Conservation (phyloP, 2,329 filamentous ascomycete species). For the Drechslerella dactyloides region DNA sequence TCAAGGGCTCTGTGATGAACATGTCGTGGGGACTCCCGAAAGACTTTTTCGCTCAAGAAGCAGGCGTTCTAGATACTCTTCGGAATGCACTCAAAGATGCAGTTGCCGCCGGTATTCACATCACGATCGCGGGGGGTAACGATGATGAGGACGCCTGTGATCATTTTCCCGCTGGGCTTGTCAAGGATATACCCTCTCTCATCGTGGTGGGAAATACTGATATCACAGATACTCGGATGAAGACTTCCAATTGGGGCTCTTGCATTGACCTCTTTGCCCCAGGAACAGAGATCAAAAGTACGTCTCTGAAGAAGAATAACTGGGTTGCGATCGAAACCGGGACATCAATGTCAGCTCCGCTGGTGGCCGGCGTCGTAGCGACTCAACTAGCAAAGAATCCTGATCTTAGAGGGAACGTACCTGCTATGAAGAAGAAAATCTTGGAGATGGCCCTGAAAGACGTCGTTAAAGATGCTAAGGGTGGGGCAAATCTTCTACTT, state of each 20-base stretch:
- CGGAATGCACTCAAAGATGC: background rate
- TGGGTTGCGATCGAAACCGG: slow-evolving; percentile 8
- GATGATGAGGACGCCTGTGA: slow-evolving; percentile 10
- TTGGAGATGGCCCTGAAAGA: too few relatives aligned
- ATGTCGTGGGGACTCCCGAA: slow-evolving; percentile 11
- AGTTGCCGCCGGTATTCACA: slow-evolving; percentile 13
- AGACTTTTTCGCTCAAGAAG: background rate
- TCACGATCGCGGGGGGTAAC: slow-evolving; percentile 6
- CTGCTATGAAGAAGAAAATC: too few relatives aligned
- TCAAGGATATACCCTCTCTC: background rate
- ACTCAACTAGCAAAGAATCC: too few relatives aligned
- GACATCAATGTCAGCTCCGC: slow-evolving; percentile 10
- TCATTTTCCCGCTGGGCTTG: slow-evolving; percentile 8
- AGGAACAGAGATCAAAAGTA: slow-evolving; percentile 8
- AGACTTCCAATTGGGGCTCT: slow-evolving; percentile 8
- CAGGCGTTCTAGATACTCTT: slow-evolving; percentile 6
- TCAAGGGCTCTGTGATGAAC: slow-evolving; percentile 8
- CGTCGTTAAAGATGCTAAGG: too few relatives aligned
- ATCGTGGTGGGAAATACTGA: slow-evolving; percentile 13
- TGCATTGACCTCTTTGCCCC: slow-evolving; percentile 28
- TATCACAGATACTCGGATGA: slow-evolving; percentile 2
- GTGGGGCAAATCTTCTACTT: too few relatives aligned
- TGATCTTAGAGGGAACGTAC: too few relatives aligned
- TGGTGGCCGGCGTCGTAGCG: slow-evolving; percentile 19
- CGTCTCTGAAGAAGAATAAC: slow-evolving; percentile 7